Conservation (phyloP, 306 rosid species). For the Hylodesmum podocarpum region DNA sequence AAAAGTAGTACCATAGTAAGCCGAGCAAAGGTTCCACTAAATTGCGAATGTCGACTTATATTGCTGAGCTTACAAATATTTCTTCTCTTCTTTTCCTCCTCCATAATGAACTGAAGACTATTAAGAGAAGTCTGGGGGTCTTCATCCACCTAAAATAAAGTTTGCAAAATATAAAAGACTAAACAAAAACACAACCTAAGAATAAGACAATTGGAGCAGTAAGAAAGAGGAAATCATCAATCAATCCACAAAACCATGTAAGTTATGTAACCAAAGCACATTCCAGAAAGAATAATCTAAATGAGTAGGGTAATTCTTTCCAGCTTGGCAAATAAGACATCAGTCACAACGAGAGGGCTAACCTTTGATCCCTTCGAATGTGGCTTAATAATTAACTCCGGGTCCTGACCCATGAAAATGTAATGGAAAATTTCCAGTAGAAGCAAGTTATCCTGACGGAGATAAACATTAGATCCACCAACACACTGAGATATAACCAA, state of each 20-base stretch:
- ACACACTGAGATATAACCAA: constrained; percentile 69
- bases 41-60: constrained; percentile 68
- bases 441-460: constrained; percentile 87
- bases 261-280: neutral
- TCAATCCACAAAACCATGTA: neutral
- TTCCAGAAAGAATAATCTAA: neutral
- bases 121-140: constrained; percentile 51
- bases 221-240: constrained; percentile 3
- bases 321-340: constrained; percentile 18
- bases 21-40: constrained; percentile 81
- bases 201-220: constrained; percentile 8
- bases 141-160: constrained; percentile 51
- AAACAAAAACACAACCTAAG: constrained; percentile 13
- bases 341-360: constrained; percentile 22
- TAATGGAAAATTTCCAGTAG: constrained; percentile 83
- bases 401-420: constrained; percentile 79
- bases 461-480: constrained; percentile 62
- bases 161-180: constrained; percentile 15
- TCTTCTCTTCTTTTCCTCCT: constrained; percentile 73
- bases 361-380: constrained; percentile 59
- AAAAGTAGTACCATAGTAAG: constrained; percentile 64
- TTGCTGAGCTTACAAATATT: constrained; percentile 46
- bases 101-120: constrained; percentile 75
- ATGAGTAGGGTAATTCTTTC: neutral
- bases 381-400: constrained; percentile 66